Base-by-base conservation (phyloP, 345 rosid species). In the Eucalyptus leucophloia region DNA sequence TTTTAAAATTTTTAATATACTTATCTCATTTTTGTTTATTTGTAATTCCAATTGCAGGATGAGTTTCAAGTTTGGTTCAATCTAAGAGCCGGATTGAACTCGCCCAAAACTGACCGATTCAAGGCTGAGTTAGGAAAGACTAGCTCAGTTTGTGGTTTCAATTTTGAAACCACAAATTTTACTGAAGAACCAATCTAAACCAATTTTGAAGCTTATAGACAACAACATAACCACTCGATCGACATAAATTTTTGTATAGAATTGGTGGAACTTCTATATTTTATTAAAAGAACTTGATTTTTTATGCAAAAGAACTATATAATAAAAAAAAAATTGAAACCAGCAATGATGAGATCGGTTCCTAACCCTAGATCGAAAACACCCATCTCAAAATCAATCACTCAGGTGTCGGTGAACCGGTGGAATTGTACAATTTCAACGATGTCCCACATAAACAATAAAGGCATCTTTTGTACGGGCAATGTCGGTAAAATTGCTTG, bases 41-140 rank as follows among this genome's bases (percentile, higher is more conserved):
- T 8, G 2, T 53, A 53, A 2, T 53, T 53, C 0, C 11, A 53
- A 21, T 53, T 2, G 21, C 0, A 19, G 0, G 44, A 0, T 69
- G 14, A 53, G 26, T 4, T 53, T 53, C 0, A 5, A 0, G n/a
- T 24, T 24, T 0, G 3, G 14, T 58, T 10, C 14, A 19, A 26
- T 24, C 6, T 5, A 10, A 24, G 65, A 11, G 30, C 65, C 7
- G 15, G n/a, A 12, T 1, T 4, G 0, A 60, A 60, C 32, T 26
- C 1, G 1, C 16, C 32, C 3, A 53, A 0, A 0, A 60, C 0
- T 26, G 3, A 58, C n/a, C n/a, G 0, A 26, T 24, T 24, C 14
- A 24, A 58, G 3, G 65, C n/a, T 0, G 4, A 3, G 32, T 10
- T 56, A 24, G 7, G 62, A 5, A 56, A 3, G 16, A 7, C 34